Base-by-base conservation (phyloP, 1,284 basidiomycete genomes). In the Ustilago nuda region DNA sequence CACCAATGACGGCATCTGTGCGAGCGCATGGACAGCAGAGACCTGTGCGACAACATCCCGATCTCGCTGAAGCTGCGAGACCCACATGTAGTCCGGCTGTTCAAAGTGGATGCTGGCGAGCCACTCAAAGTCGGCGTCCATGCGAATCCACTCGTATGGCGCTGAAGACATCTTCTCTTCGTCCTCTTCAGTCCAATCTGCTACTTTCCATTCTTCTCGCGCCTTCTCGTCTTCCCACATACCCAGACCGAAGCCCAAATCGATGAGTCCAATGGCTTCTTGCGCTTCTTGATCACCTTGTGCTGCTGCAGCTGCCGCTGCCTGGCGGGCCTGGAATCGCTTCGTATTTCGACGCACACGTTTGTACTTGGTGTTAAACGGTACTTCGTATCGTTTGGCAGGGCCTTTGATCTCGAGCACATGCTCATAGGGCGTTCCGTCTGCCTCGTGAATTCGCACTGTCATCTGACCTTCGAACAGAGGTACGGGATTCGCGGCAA, bases 321-420 rank as follows among this genome's bases (percentile, higher is more conserved):
- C 92, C 86, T 97, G 95, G 37, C 95, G 90, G 8, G 95, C 95
- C 54, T 97, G 90, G 81, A 97, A 97, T 19, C 94, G 92, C 86
- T 96, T 96, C 23, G 94, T 97, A 80, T 95, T 94, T 39, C 96
- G 89, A 57, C 95, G 90, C 17, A 98, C 93, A 72, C 97, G 94
- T 87, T 98, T 99, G 87, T 98, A 98, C 87, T 98, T 99, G n/a
- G 96, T 98, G 86, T 99, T 99, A 89, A 98, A 99, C 1, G 97
- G 95, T 0, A 99, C 94, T 82, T 97, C 94, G 85, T 94, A 98
- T 13, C 93, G 91, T 86, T 97, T 98, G 87, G 92, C 93, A 1
- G 91, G 87, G 23, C 90, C 90, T 46, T 93, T 92, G 67, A 99
- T 93, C 84, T 98, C 95, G 46, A 99, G 89, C 23, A 99, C 94